Evolutionary conservation across 768 basidiomycete genomes (phyloP).

Genomic region (Termitomyces sp.): DNA sequence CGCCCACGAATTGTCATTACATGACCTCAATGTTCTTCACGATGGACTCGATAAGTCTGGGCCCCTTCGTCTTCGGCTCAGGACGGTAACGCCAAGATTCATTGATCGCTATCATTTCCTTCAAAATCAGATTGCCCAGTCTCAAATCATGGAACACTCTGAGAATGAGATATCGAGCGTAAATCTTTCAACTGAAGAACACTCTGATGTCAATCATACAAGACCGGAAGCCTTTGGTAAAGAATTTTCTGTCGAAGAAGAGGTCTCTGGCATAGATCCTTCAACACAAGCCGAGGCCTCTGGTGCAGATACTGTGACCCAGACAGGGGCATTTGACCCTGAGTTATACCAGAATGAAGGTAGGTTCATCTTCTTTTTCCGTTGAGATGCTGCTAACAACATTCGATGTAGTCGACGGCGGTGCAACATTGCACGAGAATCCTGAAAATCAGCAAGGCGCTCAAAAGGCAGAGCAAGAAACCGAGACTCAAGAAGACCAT

Average conservation of each 20-base stretch:
- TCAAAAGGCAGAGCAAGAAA: constrained; percentile 12
- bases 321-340: neutral
- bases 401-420: neutral
- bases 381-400: neutral
- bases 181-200: neutral
- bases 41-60: constrained; percentile 58
- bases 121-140: constrained; percentile 45
- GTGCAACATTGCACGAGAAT: neutral
- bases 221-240: neutral
- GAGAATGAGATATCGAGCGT: neutral
- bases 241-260: neutral
- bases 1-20: constrained; percentile 62
- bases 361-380: neutral
- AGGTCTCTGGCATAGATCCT: neutral
- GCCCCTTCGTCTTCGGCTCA: constrained; percentile 55
- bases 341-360: neutral
- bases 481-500: neutral
- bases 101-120: constrained; percentile 60
- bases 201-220: neutral
- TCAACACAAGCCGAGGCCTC: neutral
- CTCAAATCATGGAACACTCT: constrained; percentile 13
- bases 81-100: constrained; percentile 47
- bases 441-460: neutral
- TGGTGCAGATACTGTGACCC: neutral
- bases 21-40: constrained; percentile 67